These are phyloP conservation scores for Byssothecium circinans DNA, from an alignment of 2,329 filamentous ascomycete genomes.

Conservation along the genomic window DNA sequence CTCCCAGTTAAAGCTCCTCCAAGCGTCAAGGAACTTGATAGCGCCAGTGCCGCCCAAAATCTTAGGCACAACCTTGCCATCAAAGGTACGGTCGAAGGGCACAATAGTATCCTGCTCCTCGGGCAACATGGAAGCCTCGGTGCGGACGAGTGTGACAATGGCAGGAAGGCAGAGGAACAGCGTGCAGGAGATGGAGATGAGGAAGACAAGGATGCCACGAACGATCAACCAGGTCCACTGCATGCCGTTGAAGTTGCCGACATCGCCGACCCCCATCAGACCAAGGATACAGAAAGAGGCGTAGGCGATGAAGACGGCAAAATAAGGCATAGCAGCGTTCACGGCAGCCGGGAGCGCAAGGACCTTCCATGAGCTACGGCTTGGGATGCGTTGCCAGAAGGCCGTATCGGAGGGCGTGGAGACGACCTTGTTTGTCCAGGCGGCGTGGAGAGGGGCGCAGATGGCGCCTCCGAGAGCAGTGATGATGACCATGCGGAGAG, in stretches of 20 bases:
- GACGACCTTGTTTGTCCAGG: slow-evolving; percentile 87
- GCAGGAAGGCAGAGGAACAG: slow-evolving; percentile 77
- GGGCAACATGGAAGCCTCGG: slow-evolving; percentile 84
- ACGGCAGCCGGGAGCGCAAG: slow-evolving; percentile 69
- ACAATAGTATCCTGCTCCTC: slow-evolving; percentile 82
- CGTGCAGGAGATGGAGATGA: slow-evolving; percentile 53
- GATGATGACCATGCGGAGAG: slow-evolving; percentile 55
- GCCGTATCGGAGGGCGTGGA: slow-evolving; percentile 64
- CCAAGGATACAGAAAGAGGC: slow-evolving; percentile 41
- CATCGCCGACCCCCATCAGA: slow-evolving; percentile 41
- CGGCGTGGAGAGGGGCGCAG: slow-evolving; percentile 69
- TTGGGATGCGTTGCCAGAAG: slow-evolving; percentile 68
- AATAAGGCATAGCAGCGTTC: slow-evolving; percentile 60
- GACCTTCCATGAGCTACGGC: slow-evolving; percentile 66
- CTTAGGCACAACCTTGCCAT: slow-evolving; percentile 72
- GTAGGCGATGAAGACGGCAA: slow-evolving; percentile 57
- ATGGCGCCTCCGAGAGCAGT: slow-evolving; percentile 62
- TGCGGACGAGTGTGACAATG: slow-evolving; percentile 73
- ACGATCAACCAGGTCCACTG: slow-evolving; percentile 34
- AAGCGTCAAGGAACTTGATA: slow-evolving; percentile 73
- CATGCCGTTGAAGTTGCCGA: slow-evolving; percentile 36
- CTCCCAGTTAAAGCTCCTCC: slow-evolving; percentile 73
- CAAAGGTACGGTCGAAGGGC: slow-evolving; percentile 85
- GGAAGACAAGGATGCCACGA: slow-evolving; percentile 48
- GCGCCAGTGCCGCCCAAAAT: slow-evolving; percentile 73